These are phyloP conservation scores for Podospora anserina DNA, from an alignment of 495 filamentous ascomycete genomes.

Conservation along the genomic window DNA sequence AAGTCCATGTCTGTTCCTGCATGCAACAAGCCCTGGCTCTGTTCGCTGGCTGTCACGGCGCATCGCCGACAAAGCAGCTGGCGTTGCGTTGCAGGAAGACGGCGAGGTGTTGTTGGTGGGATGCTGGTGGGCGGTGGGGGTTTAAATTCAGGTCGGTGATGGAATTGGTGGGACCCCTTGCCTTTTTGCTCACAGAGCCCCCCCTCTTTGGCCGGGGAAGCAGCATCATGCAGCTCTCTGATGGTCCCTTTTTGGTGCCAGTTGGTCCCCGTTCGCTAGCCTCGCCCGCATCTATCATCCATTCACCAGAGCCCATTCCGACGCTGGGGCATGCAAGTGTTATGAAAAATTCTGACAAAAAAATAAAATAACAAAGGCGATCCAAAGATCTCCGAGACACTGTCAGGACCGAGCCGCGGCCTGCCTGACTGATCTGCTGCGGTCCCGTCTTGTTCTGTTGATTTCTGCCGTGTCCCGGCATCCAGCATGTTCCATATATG, in stretches of 20 bases:
- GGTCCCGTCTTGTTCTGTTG: background rate
- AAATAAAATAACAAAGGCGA: conserved; percentile 15
- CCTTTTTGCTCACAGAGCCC: background rate
- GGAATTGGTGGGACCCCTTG: background rate
- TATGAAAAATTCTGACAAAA: conserved; percentile 5
- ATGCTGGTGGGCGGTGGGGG: background rate
- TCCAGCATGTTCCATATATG: background rate
- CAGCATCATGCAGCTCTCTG: background rate
- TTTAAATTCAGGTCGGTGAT: background rate
- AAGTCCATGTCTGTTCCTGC: conserved; percentile 3
- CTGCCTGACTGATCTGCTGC: background rate
- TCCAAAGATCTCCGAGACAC: conserved; percentile 17
- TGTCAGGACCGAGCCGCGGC: background rate
- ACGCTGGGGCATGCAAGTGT: background rate
- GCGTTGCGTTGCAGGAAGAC: conserved; percentile 1
- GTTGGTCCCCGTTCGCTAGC: conserved; percentile 7
- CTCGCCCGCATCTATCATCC: conserved; percentile 1
- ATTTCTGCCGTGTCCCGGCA: conserved; percentile 3
- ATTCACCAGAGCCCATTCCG: background rate
- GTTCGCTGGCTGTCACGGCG: background rate
- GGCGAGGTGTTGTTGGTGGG: background rate
- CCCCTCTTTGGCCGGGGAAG: background rate
- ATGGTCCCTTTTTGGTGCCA: background rate
- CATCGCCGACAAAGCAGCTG: background rate
- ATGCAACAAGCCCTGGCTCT: conserved; percentile 3